Base-by-base conservation (phyloP, 2,329 filamentous ascomycete genomes). In the Calonectria fujianensis region DNA sequence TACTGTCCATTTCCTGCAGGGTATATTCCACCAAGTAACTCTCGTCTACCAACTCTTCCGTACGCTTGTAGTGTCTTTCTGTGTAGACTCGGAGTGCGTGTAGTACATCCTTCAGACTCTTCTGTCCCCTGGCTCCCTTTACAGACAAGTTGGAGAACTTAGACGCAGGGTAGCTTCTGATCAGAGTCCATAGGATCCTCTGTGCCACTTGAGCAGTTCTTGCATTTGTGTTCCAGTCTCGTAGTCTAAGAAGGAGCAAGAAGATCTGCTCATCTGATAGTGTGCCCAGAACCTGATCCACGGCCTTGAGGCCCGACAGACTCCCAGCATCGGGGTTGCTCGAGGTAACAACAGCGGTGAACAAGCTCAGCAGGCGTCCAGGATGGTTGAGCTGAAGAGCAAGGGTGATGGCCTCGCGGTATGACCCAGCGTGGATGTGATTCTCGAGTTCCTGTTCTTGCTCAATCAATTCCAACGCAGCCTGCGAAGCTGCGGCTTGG, bases 151-250 rank as follows among this genome's bases (percentile, higher is more conserved):
- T 92, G 2, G 95, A 93, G 72, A 98, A 91, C 72, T 93, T 92
- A 64, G 92, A 91, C 3, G 95, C 94, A 1, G 96, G 94, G 81
- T 98, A 98, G 74, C 93, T 94, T 77, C 92, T 92, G 67, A 98
- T 92, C 10, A 99, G 83, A 1, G 94, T 92, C 87, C 93, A 94
- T 10, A 99, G 87, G 18, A 99, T 93, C 41, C 93, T 92, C 85
- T 99, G 97, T 1, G 97, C 94, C 1, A 98, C 92, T 7, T 93
- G 91, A 0, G 96, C 93, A 4, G 95, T 98, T 75, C 95, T 91
- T 0, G 95, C 96, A 80, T 98, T 98, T 6, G 97, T 98, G 83
- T 99, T 99, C 97, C 97, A 99, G 86, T 99, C 97, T 59, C 97
- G 91, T 57, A 98, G 86, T 73, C 97, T 90, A 48, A 96, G 88